Conservation (phyloP, 1,139 yeast species). For the Geotrichum aggregatum region DNA sequence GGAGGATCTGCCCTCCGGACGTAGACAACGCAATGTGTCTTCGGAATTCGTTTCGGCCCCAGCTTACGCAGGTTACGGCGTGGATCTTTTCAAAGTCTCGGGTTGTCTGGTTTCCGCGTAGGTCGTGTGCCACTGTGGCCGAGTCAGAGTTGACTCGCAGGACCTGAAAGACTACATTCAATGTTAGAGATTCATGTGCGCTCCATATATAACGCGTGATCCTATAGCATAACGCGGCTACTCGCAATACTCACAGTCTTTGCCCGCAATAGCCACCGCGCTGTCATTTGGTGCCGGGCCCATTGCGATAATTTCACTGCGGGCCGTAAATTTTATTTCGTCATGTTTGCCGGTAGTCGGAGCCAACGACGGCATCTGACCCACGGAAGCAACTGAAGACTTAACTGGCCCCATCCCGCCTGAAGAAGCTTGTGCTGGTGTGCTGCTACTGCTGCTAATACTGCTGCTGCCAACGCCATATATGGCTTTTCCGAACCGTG, state of each 20-base stretch:
- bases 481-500: constrained; percentile 36
- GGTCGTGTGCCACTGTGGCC: constrained; percentile 25
- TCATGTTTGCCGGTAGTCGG: neutral
- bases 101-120: constrained; percentile 26
- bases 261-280: constrained; percentile 36
- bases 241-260: constrained; percentile 27
- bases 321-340: constrained; percentile 23
- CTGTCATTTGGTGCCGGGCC: constrained; percentile 30
- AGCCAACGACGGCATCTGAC: too few species aligned
- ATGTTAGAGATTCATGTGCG: neutral
- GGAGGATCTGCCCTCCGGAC: constrained; percentile 40
- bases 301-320: constrained; percentile 35
- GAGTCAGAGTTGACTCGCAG: constrained; percentile 27
- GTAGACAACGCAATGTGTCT: constrained; percentile 33
- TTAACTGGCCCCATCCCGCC: too few species aligned
- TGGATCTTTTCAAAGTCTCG: constrained; percentile 34
- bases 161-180: constrained; percentile 30
- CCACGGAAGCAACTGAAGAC: too few species aligned
- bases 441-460: too few species aligned
- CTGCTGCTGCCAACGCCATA: too few species aligned
- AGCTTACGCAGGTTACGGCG: constrained; percentile 38
- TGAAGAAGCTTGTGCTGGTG: neutral
- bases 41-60: constrained; percentile 35
- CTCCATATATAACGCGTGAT: neutral
- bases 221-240: neutral